A percentile compares a stretch with the other conserved stretches of the same genome.
Conservation (phyloP, 495 filamentous ascomycete genomes). For the Rhypophila decipiens region DNA sequence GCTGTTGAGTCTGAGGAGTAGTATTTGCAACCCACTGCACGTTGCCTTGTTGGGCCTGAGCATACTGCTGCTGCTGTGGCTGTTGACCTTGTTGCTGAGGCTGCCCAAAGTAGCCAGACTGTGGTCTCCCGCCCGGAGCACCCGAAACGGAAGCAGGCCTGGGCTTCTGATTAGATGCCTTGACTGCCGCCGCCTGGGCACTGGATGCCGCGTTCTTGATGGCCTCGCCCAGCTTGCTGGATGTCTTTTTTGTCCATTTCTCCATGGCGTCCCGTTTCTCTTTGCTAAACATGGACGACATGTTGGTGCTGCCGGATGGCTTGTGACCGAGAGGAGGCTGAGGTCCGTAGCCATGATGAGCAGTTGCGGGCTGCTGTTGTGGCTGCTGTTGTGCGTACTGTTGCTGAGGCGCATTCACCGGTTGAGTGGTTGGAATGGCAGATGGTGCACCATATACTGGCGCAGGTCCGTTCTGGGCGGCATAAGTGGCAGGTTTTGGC, state of each 20-base stretch:
- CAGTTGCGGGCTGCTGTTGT: neutral
- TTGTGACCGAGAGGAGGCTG: constrained; percentile 5
- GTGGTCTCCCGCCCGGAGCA: neutral
- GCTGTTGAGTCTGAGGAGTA: no score
- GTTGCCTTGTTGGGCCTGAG: neutral
- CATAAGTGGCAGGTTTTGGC: neutral
- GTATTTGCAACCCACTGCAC: no score
- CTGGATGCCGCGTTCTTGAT: constrained; percentile 15
- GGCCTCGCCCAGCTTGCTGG: constrained; percentile 14
- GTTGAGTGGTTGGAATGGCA: neutral
- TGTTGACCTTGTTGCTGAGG: neutral
- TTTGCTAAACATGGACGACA: constrained; percentile 22
- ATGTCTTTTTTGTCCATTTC: constrained; percentile 23
- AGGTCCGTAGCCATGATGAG: neutral
- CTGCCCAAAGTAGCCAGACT: neutral
- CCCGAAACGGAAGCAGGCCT: neutral
- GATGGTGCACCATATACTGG: neutral
- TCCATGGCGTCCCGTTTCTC: constrained; percentile 15
- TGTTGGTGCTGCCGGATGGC: constrained; percentile 14
- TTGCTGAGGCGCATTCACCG: no score
- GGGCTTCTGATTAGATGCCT: constrained; percentile 10
- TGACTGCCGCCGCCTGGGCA: constrained; percentile 9
- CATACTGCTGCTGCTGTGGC: neutral
- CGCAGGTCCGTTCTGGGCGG: constrained; percentile 6
- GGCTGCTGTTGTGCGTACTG: neutral